Evolutionary conservation across 2,329 filamentous ascomycete species (phyloP), one percentile per base, ranked within the genome.

Genomic region (Tolypocladium cylindrosporum): DNA sequence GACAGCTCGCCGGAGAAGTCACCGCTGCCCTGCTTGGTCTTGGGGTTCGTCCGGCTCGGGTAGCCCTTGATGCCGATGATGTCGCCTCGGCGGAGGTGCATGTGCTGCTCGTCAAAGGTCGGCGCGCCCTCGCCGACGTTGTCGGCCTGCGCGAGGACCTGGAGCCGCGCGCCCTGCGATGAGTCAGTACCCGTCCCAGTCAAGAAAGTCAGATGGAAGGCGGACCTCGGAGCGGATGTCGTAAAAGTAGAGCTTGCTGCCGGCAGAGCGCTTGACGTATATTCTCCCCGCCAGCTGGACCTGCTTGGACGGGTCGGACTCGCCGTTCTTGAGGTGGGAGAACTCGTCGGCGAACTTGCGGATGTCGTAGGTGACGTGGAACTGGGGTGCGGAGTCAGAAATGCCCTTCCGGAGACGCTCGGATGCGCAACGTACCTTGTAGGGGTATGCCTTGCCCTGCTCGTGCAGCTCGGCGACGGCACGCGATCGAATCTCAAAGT

Each of bases 401-500:
- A 42, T 19, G 14, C 31, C 19, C 11, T 2, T 14, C 9, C 4
- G 43, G 16, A n/a, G 24, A 31, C 24, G 39, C 48, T 36, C 7
- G 4, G 31, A 14, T 31, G 24, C 19, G 34, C 13, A 42, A 51
- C 60, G 52, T 63, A 72, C 71, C 81, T 86, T 87, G 87, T 99
- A 93, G 9, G 94, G 94, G 75, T 97, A 96, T 21, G 73, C 73
- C 66, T 73, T 74, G 66, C 69, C 71, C 70, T 73, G 67, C 57
- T 71, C 69, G 61, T 74, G 73, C 40, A 75, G 71, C 60, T 71
- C 73, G 63, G 73, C 72, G 78, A 96, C 86, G 64, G 82, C 83
- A 65, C 90, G 85, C 68, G 88, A 95, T 62, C 94, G 89, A 71
- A 97, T 95, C 78, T 99, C 94, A 72, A 96, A 97, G 80, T 97